Percentiles rank a stretch among this genome's conserved stretches.
phyloP scores from a whole-genome alignment of 306 rosid species.

The Acacia confusa region DNA sequence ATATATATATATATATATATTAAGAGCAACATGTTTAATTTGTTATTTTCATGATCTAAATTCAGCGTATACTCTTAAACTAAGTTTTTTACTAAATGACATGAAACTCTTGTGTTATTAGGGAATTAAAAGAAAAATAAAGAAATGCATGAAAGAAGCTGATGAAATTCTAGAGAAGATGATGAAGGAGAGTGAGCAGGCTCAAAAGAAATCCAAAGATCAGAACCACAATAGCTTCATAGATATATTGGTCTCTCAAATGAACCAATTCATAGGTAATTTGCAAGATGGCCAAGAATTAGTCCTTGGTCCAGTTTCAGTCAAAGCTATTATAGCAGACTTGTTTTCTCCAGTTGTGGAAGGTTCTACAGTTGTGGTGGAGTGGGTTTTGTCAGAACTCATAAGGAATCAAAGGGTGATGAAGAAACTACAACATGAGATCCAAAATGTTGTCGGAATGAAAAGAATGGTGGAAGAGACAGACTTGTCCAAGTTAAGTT shows the following conservation, averaged over 20 bases:
- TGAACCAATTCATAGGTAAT: conserved; percentile 13
- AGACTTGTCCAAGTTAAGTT: neutral
- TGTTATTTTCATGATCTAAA: too few relatives aligned
- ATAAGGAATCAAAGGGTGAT: conserved; percentile 28
- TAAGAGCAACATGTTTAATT: too few relatives aligned
- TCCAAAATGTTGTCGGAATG: conserved; percentile 13
- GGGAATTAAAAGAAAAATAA: conserved; percentile 19
- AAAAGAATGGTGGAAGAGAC: neutral
- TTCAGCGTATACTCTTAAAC: too few relatives aligned
- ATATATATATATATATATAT: too few relatives aligned
- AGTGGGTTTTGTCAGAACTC: conserved; percentile 39
- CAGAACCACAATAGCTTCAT: neutral
- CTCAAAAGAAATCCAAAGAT: neutral
- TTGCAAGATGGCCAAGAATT: neutral
- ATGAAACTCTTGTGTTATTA: neutral
- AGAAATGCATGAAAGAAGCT: neutral
- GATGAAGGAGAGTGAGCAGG: conserved; percentile 7
- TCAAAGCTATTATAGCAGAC: conserved; percentile 31
- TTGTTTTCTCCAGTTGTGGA: conserved; percentile 21
- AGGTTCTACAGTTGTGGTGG: neutral
- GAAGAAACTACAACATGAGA: conserved; percentile 32
- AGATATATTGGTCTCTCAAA: conserved; percentile 4
- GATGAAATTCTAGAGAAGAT: conserved; percentile 26
- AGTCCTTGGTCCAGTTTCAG: neutral
- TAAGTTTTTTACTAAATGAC: neutral